Base-by-base conservation (phyloP, 2,329 filamentous ascomycete genomes). In the Fusarium sp. region DNA sequence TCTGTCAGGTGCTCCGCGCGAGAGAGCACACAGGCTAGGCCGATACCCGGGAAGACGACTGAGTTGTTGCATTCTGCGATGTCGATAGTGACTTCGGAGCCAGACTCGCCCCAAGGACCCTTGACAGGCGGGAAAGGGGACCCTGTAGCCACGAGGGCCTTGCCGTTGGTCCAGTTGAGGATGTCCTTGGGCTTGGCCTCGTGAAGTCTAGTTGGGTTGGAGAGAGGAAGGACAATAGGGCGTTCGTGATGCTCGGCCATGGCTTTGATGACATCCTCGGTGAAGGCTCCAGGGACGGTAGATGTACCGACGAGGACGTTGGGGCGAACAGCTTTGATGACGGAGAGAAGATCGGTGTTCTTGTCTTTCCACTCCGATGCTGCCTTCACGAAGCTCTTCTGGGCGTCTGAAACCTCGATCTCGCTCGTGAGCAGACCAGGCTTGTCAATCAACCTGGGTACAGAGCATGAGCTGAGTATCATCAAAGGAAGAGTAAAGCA, bases 11-110 rank as follows among this genome's bases (percentile, higher is more conserved):
- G 86, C 14, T 85, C 87, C 4, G 92, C 87, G 15, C 94, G 90
- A 30, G 88, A 91, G 1, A 97, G 88, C 0, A 98, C 89, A 9
- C 90, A 90, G 12, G 94, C 95, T 1, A 97, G 90, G 0, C 94
- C 95, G 68, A 97, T 96, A 0, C 94, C 94, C 0, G 95, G 95
- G 81, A 97, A 97, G 17, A 93, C 93, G 37, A 94, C 93, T 1
- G 91, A 93, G 83, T 97, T 97, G 84, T 97, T 97, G 84, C 95
- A 97, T 82, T 97, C 95, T 27, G 94, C 94, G 79, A 88, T 80
- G 32, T 87, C 82, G 67, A 88, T 84, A 70, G 82, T 81, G 2
- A 87, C 68, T 9, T 88, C 86, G 0, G 78, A 62, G 0, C 86
- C 88, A 11, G 84, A 80, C 0, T 79, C n/a, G 2, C 86, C 87